These are phyloP conservation scores for Colletotrichum eremochloae DNA, from an alignment of 2,329 filamentous ascomycete species.

Conservation along the genomic window DNA sequence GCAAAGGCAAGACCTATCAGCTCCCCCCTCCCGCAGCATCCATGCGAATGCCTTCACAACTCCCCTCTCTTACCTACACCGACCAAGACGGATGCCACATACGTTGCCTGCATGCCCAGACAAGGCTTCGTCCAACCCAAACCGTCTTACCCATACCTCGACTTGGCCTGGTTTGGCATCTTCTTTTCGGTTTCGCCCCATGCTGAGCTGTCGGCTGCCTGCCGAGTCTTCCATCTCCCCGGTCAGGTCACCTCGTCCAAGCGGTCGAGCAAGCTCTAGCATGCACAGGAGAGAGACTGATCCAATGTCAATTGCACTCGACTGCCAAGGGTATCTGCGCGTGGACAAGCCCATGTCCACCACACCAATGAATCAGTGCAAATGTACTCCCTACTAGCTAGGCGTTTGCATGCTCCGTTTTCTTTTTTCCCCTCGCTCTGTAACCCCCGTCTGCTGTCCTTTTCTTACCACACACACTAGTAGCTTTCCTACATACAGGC, in stretches of 20 bases:
- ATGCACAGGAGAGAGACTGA: conserved; percentile 29
- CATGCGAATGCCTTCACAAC: conserved; percentile 17
- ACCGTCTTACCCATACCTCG: conserved; percentile 30
- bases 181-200: conserved; percentile 22
- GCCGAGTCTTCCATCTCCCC: conserved; percentile 23
- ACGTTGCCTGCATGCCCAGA: conserved; percentile 36
- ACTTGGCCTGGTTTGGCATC: conserved; percentile 12
- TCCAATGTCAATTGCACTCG: conserved; percentile 33
- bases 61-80: conserved; percentile 25
- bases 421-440: conserved; percentile 35
- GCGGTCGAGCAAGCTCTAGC: conserved; percentile 33
- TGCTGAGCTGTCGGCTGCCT: conserved; percentile 25
- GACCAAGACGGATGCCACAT: conserved; percentile 25
- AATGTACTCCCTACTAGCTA: conserved; percentile 41
- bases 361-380: conserved; percentile 52
- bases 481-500: conserved; percentile 26
- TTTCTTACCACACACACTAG: conserved; percentile 26
- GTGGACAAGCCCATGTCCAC: conserved; percentile 32
- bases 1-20: conserved; percentile 15
- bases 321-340: conserved; percentile 36
- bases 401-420: conserved; percentile 29
- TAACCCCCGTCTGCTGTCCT: conserved; percentile 14
- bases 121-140: conserved; percentile 36
- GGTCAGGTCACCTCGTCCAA: conserved; percentile 35
- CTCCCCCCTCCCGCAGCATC: conserved; percentile 4